A percentile compares a stretch with the other conserved stretches of the same genome.
Evolutionary conservation across 441 rosid species (phyloP).

Genomic region (Gossypium gossypioides): DNA sequence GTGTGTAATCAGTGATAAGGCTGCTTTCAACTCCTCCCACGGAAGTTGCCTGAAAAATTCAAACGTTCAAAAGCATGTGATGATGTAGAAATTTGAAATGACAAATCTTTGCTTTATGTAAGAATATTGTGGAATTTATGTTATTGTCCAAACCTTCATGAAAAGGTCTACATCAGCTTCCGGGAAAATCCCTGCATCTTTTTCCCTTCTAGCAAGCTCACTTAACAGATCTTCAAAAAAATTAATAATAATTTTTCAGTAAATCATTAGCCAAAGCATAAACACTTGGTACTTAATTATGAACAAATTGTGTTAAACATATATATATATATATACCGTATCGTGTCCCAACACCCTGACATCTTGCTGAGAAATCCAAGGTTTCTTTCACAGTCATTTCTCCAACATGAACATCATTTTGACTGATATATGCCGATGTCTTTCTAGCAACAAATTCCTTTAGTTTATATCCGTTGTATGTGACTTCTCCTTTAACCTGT

Average conservation of each 20-base stretch:
- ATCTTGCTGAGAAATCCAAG: constrained; percentile 61
- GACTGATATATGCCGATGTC: constrained; percentile 59
- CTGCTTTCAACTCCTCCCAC: constrained; percentile 56
- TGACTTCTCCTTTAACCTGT: constrained; percentile 55
- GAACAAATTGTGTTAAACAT: neutral
- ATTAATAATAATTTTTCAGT: neutral
- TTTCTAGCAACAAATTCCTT: constrained; percentile 53
- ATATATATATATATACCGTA: constrained; percentile 27
- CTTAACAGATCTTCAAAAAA: constrained; percentile 33
- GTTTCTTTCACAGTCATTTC: constrained; percentile 66
- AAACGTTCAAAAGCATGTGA: neutral
- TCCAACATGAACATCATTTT: constrained; percentile 58
- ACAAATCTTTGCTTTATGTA: neutral
- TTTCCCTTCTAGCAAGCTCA: constrained; percentile 57
- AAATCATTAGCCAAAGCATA: neutral
- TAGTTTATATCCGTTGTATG: constrained; percentile 53
- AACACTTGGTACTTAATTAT: neutral
- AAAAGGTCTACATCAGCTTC: constrained; percentile 60
- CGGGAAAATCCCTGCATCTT: constrained; percentile 51
- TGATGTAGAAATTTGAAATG: neutral
- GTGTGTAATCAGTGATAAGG: constrained; percentile 54
- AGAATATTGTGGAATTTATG: neutral
- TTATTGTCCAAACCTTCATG: constrained; percentile 43
- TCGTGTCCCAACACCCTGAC: constrained; percentile 64
- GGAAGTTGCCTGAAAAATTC: constrained; percentile 40